phyloP scores from a whole-genome alignment of 805 yeast genomes.

The Schizosaccharomyces lindneri region DNA sequence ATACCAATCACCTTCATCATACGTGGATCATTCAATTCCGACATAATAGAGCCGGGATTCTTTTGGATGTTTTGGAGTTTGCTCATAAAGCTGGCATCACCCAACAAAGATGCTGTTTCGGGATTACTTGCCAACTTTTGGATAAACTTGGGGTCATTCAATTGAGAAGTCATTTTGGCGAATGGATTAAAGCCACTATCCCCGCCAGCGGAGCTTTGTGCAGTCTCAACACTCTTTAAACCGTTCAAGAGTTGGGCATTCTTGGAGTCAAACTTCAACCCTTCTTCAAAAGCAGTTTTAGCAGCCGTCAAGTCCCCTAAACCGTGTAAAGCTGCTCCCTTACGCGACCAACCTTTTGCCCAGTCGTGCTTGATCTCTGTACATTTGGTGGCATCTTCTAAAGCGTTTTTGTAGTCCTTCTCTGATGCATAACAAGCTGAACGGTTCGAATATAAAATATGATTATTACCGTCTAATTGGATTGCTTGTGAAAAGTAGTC shows the following conservation, averaged over 20 bases:
- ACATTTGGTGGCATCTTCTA: conserved; percentile 66
- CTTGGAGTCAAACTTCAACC: conserved; percentile 51
- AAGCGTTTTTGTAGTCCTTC: conserved; percentile 47
- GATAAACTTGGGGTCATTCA: conserved; percentile 57
- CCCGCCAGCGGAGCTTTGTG: conserved; percentile 25
- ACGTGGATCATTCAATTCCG: conserved; percentile 57
- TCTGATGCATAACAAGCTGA: conserved; percentile 74
- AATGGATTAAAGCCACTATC: conserved; percentile 27
- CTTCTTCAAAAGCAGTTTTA: conserved; percentile 42
- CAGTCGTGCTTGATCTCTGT: conserved; percentile 58
- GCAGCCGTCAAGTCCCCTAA: conserved; percentile 58
- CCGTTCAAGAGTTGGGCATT: conserved; percentile 81
- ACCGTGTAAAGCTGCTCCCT: conserved; percentile 85
- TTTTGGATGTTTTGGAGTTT: conserved; percentile 28
- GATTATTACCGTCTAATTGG: conserved; percentile 54
- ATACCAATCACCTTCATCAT: conserved; percentile 73
- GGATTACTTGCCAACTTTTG: conserved; percentile 60
- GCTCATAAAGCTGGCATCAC: conserved; percentile 60
- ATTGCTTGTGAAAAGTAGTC: conserved; percentile 70
- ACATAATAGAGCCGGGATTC: conserved; percentile 53
- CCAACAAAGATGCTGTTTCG: conserved; percentile 62
- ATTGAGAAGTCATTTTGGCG: conserved; percentile 52
- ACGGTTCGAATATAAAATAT: conserved; percentile 78
- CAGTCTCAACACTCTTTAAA: conserved; percentile 38
- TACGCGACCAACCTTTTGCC: conserved; percentile 90